phyloP scores from a whole-genome alignment of 768 basidiomycete species.

The Leucosporidium yakuticum region DNA sequence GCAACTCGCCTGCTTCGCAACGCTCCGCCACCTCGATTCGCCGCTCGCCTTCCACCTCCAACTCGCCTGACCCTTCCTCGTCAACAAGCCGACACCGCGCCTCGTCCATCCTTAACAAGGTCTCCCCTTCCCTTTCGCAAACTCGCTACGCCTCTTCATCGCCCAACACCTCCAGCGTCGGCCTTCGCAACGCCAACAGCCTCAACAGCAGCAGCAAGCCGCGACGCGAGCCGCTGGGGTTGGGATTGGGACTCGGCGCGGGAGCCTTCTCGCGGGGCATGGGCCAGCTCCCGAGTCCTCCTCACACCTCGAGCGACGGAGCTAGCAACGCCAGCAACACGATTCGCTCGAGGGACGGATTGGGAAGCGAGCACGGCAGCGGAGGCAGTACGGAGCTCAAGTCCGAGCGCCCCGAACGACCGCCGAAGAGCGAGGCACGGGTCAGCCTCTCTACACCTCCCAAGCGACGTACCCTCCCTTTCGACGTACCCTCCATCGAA shows the following conservation, averaged over 20 bases:
- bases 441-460: constrained; percentile 6
- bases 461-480: background rate
- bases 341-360: background rate
- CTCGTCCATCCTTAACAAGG: constrained; percentile 10
- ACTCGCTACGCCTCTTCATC: background rate
- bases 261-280: constrained; percentile 4
- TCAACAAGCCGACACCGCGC: constrained; percentile 1
- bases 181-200: constrained; percentile 1
- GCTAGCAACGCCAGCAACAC: constrained; percentile 5
- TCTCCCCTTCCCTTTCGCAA: constrained; percentile 16
- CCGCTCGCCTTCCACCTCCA: background rate
- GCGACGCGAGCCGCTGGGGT: background rate
- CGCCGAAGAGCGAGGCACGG: constrained; percentile 14
- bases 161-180: constrained; percentile 7
- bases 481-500: background rate
- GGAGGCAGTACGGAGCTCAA: constrained; percentile 2
- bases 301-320: constrained; percentile 16
- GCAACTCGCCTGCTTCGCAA: background rate
- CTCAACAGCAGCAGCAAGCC: background rate
- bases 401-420: constrained; percentile 8
- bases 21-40: background rate
- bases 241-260: background rate
- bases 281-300: constrained; percentile 16
- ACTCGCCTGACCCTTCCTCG: background rate
- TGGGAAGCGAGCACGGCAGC: background rate